Percentiles rank a stretch among this genome's conserved stretches.
Evolutionary conservation across 1,284 basidiomycete genomes (phyloP).

Genomic region (Fistulina hepatica): DNA sequence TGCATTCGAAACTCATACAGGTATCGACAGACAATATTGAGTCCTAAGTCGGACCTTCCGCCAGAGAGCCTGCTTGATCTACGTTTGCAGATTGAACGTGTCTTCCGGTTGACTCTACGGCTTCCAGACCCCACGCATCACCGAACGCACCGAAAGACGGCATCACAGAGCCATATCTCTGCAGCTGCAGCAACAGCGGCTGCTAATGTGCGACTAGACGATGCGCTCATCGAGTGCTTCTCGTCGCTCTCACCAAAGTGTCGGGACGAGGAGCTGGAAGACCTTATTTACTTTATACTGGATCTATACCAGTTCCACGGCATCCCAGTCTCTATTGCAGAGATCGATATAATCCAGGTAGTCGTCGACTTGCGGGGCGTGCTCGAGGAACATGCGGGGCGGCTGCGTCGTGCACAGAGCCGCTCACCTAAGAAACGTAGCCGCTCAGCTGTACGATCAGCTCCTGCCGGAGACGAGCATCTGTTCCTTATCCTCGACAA

Average conservation of each 20-base stretch:
- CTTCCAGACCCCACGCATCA: slow-evolving; percentile 44
- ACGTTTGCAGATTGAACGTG: slow-evolving; percentile 54
- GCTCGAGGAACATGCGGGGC: slow-evolving; percentile 56
- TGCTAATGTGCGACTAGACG: slow-evolving; percentile 49
- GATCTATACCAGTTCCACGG: slow-evolving; percentile 94
- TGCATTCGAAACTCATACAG: slow-evolving; percentile 4
- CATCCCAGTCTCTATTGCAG: slow-evolving; percentile 79
- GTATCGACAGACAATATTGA: slow-evolving; percentile 56
- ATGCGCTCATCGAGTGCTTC: slow-evolving; percentile 77
- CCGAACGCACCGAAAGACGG: slow-evolving; percentile 24
- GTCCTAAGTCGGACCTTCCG: slow-evolving; percentile 37
- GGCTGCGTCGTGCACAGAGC: slow-evolving; percentile 21
- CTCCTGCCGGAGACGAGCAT: slow-evolving; percentile 46
- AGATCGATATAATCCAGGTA: slow-evolving; percentile 86
- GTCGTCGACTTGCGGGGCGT: slow-evolving; percentile 61
- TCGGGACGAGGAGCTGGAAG: slow-evolving; percentile 90
- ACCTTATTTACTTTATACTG: slow-evolving; percentile 87
- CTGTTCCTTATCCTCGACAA: slow-evolving; percentile 88
- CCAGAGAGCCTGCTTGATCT: slow-evolving; percentile 43
- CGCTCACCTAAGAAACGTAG: slow-evolving; percentile 15
- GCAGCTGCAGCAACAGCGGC: too few species aligned
- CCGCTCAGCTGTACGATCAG: neutral
- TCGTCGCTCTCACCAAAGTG: slow-evolving; percentile 73
- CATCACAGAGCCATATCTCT: slow-evolving; percentile 29
- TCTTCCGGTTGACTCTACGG: slow-evolving; percentile 59